Conservation (phyloP, 2,329 filamentous ascomycete species). For the Lachnellula cervina region DNA sequence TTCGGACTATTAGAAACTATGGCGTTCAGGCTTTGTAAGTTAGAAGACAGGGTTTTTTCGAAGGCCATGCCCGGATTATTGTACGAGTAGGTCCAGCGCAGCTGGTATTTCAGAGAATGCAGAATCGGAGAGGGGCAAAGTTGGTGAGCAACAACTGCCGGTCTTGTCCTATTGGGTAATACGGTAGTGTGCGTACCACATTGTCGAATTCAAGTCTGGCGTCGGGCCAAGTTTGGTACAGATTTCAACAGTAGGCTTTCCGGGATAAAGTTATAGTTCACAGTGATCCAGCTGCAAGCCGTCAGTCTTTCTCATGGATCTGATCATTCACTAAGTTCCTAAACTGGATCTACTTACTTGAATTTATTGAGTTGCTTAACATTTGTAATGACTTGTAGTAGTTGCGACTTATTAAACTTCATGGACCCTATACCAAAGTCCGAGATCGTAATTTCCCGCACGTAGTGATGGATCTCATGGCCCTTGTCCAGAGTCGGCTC, state of each 20-base stretch:
- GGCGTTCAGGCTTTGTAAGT: neutral
- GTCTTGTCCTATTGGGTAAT: too few species aligned
- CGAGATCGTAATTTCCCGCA: neutral
- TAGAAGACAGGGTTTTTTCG: neutral
- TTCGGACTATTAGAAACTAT: neutral
- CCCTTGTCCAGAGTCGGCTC: neutral
- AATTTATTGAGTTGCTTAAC: neutral
- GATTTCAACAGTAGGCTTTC: neutral
- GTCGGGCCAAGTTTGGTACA: neutral
- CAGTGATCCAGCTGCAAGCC: neutral
- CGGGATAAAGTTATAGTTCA: neutral
- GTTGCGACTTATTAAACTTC: neutral
- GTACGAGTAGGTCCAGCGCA: neutral
- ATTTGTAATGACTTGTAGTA: neutral
- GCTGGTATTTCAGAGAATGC: neutral
- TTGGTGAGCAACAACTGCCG: neutral
- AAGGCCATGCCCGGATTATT: neutral
- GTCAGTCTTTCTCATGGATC: too few species aligned
- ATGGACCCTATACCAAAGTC: neutral
- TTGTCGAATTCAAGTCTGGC: neutral
- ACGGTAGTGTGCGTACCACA: slow-evolving; percentile 34
- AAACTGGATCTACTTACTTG: neutral
- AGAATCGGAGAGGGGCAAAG: neutral
- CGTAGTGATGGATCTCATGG: neutral
- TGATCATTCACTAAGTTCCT: too few species aligned